Evolutionary conservation across 352 stramenopile species (phyloP).

Genomic region (Ophiocytium majus): DNA sequence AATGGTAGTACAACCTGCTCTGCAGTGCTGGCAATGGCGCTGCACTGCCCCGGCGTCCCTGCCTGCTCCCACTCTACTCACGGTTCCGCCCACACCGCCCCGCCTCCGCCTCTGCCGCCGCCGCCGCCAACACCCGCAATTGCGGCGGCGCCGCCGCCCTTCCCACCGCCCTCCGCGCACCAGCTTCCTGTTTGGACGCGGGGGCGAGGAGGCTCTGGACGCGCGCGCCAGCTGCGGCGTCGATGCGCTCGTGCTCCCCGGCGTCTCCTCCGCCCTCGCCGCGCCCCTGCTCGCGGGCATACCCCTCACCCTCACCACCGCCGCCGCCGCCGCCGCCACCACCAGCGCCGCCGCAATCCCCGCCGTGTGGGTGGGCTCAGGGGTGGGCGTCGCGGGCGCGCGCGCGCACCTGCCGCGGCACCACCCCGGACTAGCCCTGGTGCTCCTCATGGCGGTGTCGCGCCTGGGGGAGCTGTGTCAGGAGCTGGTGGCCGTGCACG

Average conservation of each 20-base stretch:
- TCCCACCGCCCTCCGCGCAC: too few species aligned
- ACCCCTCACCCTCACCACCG: background rate
- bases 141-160: too few species aligned
- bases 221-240: slow-evolving; percentile 21
- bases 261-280: slow-evolving; percentile 20
- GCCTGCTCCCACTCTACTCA: too few species aligned
- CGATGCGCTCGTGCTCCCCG: slow-evolving; percentile 25
- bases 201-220: slow-evolving; percentile 35
- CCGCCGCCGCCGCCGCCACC: too few species aligned
- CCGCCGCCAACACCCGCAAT: too few species aligned
- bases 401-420: background rate
- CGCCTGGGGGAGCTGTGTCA: slow-evolving; percentile 13
- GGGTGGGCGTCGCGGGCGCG: background rate
- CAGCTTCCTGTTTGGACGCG: slow-evolving; percentile 24
- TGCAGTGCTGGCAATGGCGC: too few species aligned
- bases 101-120: too few species aligned
- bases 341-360: too few species aligned
- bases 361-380: too few species aligned
- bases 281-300: slow-evolving; percentile 28
- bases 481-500: background rate
- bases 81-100: too few species aligned
- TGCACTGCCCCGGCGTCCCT: too few species aligned
- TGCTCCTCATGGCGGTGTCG: slow-evolving; percentile 33
- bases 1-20: too few species aligned
- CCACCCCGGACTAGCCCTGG: background rate